Evolutionary conservation across 2,329 filamentous ascomycete species (phyloP), one percentile per base, ranked within the genome.

Genomic region (Magnaporthales sp.): DNA sequence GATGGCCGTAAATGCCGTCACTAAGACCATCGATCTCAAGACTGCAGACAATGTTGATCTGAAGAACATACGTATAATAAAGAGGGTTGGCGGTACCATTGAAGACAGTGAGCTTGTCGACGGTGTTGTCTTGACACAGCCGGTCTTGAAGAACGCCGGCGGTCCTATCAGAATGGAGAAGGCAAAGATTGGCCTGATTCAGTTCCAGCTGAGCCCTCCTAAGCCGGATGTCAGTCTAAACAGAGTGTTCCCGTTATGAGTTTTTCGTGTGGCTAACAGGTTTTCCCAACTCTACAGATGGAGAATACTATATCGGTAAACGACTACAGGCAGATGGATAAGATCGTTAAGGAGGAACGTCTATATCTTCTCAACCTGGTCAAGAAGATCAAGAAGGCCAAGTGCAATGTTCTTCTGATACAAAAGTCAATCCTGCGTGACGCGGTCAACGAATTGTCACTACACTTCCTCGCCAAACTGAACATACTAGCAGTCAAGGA

Each of bases 331-430:
- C 95, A 99, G 79, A 99, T 99, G 95, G 95, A 99, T 84, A 99
- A 98, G 86, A 99, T 99, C 71, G 87, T 99, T 73, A 99, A 99
- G 82, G 95, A 99, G 81, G 95, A 99, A 83, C 92, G 95, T 72
- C 91, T 95, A 72, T 99, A 99, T 80, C 87, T 99, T 70, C 86
- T 99, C 68, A 98, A 98, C 84, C 91, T 99, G 88, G 93, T 96
- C 76, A 98, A 99, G 87, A 99, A 98, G 86, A 99, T 99, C 80
- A 97, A 98, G 83, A 99, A 98, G 86, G 93, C 95, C 72, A 99
- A 98, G 84, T 99, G 95, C 83, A 99, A 99, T 74, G 95, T 99
- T 60, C 88, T 98, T 61, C 84, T 99, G 72, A 98, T 99, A 73
- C 95, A 99, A 77, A 99, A 99, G 82, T 98, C 94, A 15, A 99